These are phyloP conservation scores for Trypanosoma platydactyli DNA, from an alignment of 208 protist species.

Conservation along the genomic window DNA sequence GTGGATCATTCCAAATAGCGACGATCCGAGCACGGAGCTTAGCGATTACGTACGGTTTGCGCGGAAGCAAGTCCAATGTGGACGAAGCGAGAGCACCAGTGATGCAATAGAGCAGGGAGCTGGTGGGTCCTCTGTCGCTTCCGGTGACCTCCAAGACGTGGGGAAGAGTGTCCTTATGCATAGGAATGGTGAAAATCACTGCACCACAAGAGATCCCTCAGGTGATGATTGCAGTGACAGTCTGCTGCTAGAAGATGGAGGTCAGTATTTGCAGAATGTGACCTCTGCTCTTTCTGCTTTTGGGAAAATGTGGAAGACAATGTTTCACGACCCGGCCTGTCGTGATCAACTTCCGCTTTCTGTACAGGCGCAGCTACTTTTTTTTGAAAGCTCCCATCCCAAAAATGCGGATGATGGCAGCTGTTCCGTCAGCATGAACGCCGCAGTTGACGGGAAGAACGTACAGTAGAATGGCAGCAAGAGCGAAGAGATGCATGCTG, in stretches of 20 bases:
- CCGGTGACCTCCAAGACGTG: background rate
- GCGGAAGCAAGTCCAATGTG: background rate
- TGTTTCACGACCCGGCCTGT: constrained; percentile 20
- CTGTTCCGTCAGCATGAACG: background rate
- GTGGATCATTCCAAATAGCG: background rate
- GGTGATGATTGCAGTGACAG: constrained; percentile 5
- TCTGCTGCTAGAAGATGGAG: constrained; percentile 38
- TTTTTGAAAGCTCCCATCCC: constrained; percentile 11
- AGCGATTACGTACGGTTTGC: constrained; percentile 18
- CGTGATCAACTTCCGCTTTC: constrained; percentile 2
- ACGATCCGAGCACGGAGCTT: constrained; percentile 4
- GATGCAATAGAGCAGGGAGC: background rate
- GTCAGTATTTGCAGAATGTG: constrained; percentile 69
- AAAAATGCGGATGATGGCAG: background rate
- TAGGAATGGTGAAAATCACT: background rate
- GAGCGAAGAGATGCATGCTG: no score
- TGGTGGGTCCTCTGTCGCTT: background rate
- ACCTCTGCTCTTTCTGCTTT: constrained; percentile 60
- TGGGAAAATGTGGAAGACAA: constrained; percentile 37
- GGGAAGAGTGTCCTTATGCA: background rate
- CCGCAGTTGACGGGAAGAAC: background rate
- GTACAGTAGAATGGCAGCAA: no score
- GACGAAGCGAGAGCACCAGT: background rate
- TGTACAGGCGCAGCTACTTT: constrained; percentile 26
- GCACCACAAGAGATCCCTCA: background rate